Conservation (phyloP, 768 basidiomycete genomes). For the Termitomyces sp. region DNA sequence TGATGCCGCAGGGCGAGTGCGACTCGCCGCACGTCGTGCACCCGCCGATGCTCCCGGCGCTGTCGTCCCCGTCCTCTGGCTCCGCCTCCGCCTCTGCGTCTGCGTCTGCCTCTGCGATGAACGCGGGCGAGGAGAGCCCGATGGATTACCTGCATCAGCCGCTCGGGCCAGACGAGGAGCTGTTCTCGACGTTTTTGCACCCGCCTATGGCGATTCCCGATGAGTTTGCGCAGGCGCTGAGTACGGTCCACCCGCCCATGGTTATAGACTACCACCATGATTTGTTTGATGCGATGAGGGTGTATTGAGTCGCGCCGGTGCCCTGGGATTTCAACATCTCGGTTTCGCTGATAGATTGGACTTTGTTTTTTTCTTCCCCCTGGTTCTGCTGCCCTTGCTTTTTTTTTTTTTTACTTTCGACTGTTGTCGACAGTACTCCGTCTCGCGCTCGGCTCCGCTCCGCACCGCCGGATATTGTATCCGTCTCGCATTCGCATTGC, state of each 20-base stretch:
- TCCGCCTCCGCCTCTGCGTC: too few relatives aligned
- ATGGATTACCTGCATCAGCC: constrained; percentile 73
- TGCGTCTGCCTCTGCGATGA: too few relatives aligned
- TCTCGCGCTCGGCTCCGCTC: too few relatives aligned
- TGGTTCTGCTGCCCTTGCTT: not conserved
- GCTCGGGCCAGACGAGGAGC: constrained; percentile 61
- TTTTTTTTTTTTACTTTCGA: not conserved
- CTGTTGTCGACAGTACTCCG: too few relatives aligned
- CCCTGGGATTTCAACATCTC: not conserved
- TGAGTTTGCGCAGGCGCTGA: constrained; percentile 15
- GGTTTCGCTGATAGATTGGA: too few relatives aligned
- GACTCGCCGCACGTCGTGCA: constrained; percentile 57
- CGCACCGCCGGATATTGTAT: too few relatives aligned
- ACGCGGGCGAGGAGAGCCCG: constrained; percentile 50
- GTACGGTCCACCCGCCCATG: constrained; percentile 18
- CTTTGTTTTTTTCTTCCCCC: too few relatives aligned
- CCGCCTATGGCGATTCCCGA: constrained; percentile 38
- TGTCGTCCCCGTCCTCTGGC: not conserved
- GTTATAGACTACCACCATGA: constrained; percentile 17
- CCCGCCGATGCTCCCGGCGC: constrained; percentile 59
- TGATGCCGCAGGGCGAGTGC: constrained; percentile 48
- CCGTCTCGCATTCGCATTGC: too few relatives aligned
- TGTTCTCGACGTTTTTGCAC: constrained; percentile 44
- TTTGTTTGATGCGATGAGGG: constrained; percentile 19
- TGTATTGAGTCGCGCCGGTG: constrained; percentile 4